Percentiles rank a stretch among this genome's conserved stretches.
These are phyloP conservation scores for Acanthamoeba royreba DNA, from an alignment of 208 protist genomes.

Conservation along the genomic window DNA sequence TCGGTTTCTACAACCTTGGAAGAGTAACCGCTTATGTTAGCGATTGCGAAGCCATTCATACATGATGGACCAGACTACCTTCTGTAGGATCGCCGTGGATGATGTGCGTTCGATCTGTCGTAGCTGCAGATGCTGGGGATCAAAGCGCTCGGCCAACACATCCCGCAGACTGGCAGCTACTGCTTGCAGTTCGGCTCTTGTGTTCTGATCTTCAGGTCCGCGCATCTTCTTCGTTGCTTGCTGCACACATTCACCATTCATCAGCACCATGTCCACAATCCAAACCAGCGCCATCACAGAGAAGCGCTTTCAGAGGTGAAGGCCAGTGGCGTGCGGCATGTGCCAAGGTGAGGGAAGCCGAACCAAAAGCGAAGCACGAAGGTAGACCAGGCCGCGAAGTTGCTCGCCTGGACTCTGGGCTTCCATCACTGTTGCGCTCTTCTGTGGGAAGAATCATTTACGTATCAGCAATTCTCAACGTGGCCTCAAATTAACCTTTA, in stretches of 20 bases:
- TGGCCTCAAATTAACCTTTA: too few species aligned
- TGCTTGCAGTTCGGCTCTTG: background rate
- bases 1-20: slow-evolving; percentile 33
- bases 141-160: background rate
- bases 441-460: background rate
- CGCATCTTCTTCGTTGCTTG: background rate
- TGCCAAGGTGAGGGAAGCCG: background rate
- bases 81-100: background rate
- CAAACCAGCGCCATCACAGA: background rate
- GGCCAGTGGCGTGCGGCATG: too few species aligned
- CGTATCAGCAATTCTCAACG: background rate
- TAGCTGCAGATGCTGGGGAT: background rate
- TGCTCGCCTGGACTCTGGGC: background rate
- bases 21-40: background rate
- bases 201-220: background rate
- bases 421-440: background rate
- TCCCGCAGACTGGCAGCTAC: background rate
- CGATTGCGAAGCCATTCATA: background rate
- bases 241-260: too few species aligned
- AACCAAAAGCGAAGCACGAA: background rate
- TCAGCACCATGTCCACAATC: too few species aligned
- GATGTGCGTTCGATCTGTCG: background rate
- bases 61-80: background rate
- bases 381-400: background rate
- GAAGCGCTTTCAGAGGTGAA: background rate